phyloP scores from a whole-genome alignment of 192 early-diverging fungal species.

The Haplosporangium gracile region DNA sequence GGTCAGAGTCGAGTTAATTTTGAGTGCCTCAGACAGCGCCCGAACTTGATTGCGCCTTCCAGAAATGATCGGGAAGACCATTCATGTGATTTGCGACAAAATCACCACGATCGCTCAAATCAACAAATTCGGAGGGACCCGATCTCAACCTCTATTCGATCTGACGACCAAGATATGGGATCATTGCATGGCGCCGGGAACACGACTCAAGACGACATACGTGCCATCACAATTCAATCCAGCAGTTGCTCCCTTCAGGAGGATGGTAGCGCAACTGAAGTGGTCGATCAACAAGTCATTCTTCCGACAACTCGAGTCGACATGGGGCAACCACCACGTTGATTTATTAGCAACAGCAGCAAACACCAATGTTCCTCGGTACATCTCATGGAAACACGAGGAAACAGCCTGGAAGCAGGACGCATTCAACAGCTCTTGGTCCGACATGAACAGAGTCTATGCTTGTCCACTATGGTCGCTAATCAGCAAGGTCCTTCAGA shows the following conservation, averaged over 20 bases:
- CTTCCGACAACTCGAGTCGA: constrained; percentile 8
- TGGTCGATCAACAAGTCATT: constrained; percentile 23
- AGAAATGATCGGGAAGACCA: too few species aligned
- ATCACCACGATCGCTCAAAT: too few species aligned
- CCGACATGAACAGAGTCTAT: constrained; percentile 5
- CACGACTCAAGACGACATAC: too few species aligned
- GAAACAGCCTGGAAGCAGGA: constrained; percentile 14
- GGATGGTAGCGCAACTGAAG: constrained; percentile 14
- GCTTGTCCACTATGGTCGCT: constrained; percentile 12
- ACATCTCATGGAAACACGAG: too few species aligned
- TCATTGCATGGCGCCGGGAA: constrained; percentile 10
- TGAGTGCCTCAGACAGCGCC: too few species aligned
- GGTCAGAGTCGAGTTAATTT: too few species aligned
- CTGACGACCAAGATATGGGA: constrained; percentile 17
- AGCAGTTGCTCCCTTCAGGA: constrained; percentile 25
- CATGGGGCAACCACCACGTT: constrained; percentile 14
- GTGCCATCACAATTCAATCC: constrained; percentile 40
- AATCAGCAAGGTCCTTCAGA: too few species aligned
- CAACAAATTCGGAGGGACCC: too few species aligned
- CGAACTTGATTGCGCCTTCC: too few species aligned
- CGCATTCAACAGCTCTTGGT: constrained; percentile 23
- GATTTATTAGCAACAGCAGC: constrained; percentile 20
- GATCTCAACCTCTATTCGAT: not conserved
- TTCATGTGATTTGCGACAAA: too few species aligned
- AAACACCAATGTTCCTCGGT: constrained; percentile 17